Evolutionary conservation across 345 rosid species (phyloP).

Genomic region (Angophora floribunda): DNA sequence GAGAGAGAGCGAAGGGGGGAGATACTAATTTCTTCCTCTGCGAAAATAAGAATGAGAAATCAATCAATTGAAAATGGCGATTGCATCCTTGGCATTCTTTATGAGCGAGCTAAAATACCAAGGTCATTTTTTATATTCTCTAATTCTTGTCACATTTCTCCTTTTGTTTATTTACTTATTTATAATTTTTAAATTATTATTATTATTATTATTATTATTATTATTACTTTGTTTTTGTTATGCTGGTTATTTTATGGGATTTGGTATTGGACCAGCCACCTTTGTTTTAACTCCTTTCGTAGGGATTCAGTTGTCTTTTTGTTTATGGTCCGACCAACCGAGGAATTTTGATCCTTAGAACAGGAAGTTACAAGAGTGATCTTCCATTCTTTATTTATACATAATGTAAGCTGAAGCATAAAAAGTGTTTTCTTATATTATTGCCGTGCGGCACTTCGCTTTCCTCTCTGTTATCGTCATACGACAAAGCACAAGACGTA

Average conservation of each 20-base stretch:
- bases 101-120: too few relatives aligned
- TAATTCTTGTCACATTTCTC: not conserved
- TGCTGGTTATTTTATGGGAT: not conserved
- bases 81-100: not conserved
- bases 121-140: too few relatives aligned
- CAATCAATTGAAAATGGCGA: not conserved
- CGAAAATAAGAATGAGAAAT: not conserved
- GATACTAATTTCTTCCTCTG: not conserved
- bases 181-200: not conserved
- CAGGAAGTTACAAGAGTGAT: not conserved
- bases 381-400: not conserved
- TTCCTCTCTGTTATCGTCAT: not conserved
- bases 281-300: not conserved
- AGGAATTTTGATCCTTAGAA: not conserved
- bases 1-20: not conserved
- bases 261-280: not conserved
- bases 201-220: not conserved
- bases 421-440: not conserved
- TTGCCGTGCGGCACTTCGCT: not conserved
- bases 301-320: not conserved
- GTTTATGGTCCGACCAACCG: not conserved
- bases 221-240: not conserved
- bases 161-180: not conserved
- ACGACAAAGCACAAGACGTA: not conserved
- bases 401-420: not conserved